Conservation (phyloP, 768 basidiomycete species). For the Lactarius pseudohatsudake region DNA sequence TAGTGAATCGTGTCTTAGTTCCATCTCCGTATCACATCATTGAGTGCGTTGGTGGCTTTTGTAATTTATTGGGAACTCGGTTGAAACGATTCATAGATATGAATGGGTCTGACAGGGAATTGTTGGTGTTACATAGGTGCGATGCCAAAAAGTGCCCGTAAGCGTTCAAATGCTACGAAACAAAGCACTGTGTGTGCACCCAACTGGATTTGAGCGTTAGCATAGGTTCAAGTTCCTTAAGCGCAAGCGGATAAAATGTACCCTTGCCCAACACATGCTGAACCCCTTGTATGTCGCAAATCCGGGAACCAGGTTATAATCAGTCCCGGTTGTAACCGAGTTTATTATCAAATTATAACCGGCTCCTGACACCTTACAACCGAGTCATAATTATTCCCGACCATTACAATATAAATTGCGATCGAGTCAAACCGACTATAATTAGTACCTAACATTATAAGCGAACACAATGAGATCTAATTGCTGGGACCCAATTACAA, state of each 20-base stretch:
- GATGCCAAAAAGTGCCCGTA: constrained; percentile 36
- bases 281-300: constrained; percentile 36
- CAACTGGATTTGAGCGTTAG: constrained; percentile 30
- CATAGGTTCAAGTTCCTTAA: not conserved
- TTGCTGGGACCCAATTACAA: too few species aligned
- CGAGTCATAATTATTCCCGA: too few species aligned
- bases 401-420: too few species aligned
- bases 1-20: constrained; percentile 14
- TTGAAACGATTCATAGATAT: not conserved
- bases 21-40: not conserved
- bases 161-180: constrained; percentile 39
- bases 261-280: constrained; percentile 43
- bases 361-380: too few species aligned
- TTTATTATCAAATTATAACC: too few species aligned
- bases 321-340: too few species aligned
- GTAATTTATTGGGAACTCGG: constrained; percentile 20
- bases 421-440: too few species aligned
- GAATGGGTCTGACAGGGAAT: not conserved
- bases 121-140: constrained; percentile 34
- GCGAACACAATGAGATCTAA: too few species aligned
- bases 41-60: constrained; percentile 3
- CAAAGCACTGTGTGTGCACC: constrained; percentile 40
- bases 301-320: too few species aligned
- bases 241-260: constrained; percentile 26
- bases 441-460: too few species aligned